A percentile compares a stretch with the other conserved stretches of the same genome.
Conservation (phyloP, 2,329 filamentous ascomycete genomes). For the Neofusicoccum laricinum region DNA sequence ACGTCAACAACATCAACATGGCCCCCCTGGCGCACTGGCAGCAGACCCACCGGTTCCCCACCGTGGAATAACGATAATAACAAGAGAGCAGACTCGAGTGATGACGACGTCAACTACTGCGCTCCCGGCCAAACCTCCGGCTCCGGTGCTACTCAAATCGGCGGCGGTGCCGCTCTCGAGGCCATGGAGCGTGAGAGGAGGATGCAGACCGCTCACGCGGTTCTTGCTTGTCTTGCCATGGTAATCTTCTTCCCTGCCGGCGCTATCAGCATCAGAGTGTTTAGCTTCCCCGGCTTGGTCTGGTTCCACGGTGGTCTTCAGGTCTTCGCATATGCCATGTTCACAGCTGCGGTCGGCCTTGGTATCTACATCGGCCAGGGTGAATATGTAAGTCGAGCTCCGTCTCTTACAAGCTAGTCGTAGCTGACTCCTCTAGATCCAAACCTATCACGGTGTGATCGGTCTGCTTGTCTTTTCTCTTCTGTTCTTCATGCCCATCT, state of each 20-base stretch:
- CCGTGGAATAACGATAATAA: conserved; percentile 14
- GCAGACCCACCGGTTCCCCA: neutral
- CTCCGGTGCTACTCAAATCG: neutral
- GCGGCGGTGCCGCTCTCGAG: neutral
- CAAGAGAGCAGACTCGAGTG: conserved; percentile 29
- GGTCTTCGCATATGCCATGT: conserved; percentile 46
- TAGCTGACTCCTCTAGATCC: conserved; percentile 27
- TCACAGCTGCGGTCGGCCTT: conserved; percentile 49
- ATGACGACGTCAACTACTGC: conserved; percentile 24
- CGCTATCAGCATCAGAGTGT: conserved; percentile 42
- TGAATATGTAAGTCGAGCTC: conserved; percentile 25
- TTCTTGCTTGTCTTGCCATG: conserved; percentile 43
- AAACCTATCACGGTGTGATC: conserved; percentile 49
- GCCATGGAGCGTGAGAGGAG: conserved; percentile 15
- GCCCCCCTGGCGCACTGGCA: conserved; percentile 4
- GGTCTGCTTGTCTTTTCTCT: conserved; percentile 47
- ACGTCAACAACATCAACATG: conserved; percentile 15
- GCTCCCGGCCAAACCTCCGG: conserved; percentile 21
- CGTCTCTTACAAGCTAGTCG: neutral
- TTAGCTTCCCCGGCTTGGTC: conserved; percentile 41
- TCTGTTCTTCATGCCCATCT: conserved; percentile 52
- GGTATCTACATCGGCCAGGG: conserved; percentile 50
- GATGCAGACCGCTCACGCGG: conserved; percentile 44
- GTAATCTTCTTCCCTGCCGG: conserved; percentile 46
- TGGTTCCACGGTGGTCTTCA: conserved; percentile 49